phyloP scores from a whole-genome alignment of 352 stramenopile genomes.

The Pythium aristosporum region DNA sequence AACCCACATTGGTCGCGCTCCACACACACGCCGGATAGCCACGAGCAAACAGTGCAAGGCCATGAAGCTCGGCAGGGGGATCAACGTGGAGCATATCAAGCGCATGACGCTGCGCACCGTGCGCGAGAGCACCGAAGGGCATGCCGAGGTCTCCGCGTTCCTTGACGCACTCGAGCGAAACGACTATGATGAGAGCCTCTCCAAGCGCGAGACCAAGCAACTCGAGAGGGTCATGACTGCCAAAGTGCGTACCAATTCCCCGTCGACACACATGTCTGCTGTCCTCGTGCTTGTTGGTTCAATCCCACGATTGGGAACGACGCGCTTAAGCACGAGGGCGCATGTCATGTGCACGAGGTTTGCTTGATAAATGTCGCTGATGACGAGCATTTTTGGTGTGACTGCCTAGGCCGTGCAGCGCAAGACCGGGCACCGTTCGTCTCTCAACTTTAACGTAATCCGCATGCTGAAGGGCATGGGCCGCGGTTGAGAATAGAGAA shows the following conservation, averaged over 20 bases:
- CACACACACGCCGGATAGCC: conserved; percentile 1
- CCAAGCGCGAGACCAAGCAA: conserved; percentile 78
- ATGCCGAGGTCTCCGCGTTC: conserved; percentile 81
- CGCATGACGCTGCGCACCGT: conserved; percentile 88
- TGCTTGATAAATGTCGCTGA: neutral
- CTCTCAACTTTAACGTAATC: conserved; percentile 88
- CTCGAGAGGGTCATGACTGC: conserved; percentile 75
- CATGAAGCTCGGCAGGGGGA: conserved; percentile 81
- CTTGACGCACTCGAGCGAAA: conserved; percentile 77
- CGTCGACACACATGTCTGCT: too few species aligned
- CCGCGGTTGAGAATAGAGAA: conserved; percentile 27
- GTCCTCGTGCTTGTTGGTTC: neutral
- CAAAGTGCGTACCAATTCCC: conserved; percentile 39
- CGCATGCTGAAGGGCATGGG: conserved; percentile 83
- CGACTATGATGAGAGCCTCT: conserved; percentile 84
- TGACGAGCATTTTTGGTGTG: neutral
- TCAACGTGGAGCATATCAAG: conserved; percentile 89
- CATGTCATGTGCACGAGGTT: neutral
- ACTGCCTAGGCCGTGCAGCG: conserved; percentile 47
- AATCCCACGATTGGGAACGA: neutral
- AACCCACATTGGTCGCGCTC: conserved; percentile 3
- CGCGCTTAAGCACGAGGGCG: neutral
- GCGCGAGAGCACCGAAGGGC: conserved; percentile 73
- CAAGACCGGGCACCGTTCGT: conserved; percentile 72
- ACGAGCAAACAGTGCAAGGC: conserved; percentile 9